phyloP scores from a whole-genome alignment of 2,329 filamentous ascomycete species.

The Gyromitra esculenta region DNA sequence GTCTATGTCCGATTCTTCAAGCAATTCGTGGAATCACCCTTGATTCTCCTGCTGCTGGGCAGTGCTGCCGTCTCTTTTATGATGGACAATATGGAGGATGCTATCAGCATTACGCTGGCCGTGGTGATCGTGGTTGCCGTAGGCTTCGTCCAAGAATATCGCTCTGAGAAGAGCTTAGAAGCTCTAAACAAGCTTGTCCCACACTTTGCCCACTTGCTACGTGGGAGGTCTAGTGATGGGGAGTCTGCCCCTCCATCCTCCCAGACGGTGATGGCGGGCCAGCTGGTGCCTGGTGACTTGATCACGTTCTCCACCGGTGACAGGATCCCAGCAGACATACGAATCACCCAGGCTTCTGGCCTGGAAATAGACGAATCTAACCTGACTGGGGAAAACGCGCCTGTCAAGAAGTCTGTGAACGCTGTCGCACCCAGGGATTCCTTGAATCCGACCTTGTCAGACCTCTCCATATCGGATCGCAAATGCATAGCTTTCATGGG shows the following conservation, averaged over 20 bases:
- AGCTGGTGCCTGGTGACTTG: constrained; percentile 90
- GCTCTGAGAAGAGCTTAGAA: constrained; percentile 96
- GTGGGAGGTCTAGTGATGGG: constrained; percentile 66
- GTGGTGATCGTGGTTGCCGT: constrained; percentile 97
- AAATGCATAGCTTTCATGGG: constrained; percentile 99
- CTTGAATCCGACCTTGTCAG: constrained; percentile 67
- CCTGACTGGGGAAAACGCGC: constrained; percentile 94
- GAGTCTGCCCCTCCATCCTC: constrained; percentile 66
- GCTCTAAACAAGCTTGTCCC: constrained; percentile 92
- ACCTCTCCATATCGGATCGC: constrained; percentile 75
- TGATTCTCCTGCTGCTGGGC: constrained; percentile 89
- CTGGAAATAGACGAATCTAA: constrained; percentile 97
- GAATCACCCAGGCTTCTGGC: constrained; percentile 89
- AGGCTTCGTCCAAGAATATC: constrained; percentile 95
- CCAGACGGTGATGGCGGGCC: constrained; percentile 82
- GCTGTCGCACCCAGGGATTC: constrained; percentile 61
- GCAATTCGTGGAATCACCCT: constrained; percentile 88
- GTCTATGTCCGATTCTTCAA: constrained; percentile 94
- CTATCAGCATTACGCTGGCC: constrained; percentile 91
- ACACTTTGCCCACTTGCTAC: constrained; percentile 93
- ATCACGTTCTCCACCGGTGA: constrained; percentile 96
- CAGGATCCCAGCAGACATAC: constrained; percentile 93
- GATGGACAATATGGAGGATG: constrained; percentile 93
- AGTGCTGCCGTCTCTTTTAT: constrained; percentile 89
- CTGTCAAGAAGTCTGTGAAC: constrained; percentile 79